These are phyloP conservation scores for Geotrichum aggregatum DNA, from an alignment of 1,139 yeast species.

Conservation along the genomic window DNA sequence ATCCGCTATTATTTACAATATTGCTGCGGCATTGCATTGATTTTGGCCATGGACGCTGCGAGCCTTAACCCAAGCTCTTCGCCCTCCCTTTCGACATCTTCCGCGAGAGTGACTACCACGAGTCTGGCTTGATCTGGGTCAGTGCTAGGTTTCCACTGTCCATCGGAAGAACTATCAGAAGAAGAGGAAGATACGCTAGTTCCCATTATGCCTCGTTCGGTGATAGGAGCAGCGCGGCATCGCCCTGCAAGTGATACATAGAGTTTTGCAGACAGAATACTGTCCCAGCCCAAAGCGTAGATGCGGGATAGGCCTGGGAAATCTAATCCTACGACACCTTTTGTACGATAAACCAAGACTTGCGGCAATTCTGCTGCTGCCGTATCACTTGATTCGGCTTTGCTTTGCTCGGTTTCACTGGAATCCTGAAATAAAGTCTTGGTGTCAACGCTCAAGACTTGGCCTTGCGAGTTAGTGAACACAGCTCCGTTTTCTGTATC, in stretches of 20 bases:
- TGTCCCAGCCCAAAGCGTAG: slow-evolving; percentile 24
- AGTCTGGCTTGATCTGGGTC: slow-evolving; percentile 13
- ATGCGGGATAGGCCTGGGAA: slow-evolving; percentile 23
- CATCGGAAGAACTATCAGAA: not conserved
- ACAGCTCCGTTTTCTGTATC: slow-evolving; percentile 8
- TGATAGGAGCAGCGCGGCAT: slow-evolving; percentile 12
- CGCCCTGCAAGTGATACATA: slow-evolving; percentile 19
- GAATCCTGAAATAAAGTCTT: slow-evolving; percentile 8
- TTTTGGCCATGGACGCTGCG: slow-evolving; percentile 19
- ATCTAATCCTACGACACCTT: slow-evolving; percentile 20
- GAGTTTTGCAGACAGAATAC: slow-evolving; percentile 16
- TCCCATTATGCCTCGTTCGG: not conserved
- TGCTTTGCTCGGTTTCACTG: too few species aligned
- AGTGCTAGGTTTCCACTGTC: slow-evolving; percentile 2
- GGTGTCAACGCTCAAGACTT: slow-evolving; percentile 4
- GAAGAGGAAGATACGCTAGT: not conserved
- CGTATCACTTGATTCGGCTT: too few species aligned
- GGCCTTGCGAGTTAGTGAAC: not conserved
- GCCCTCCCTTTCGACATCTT: slow-evolving; percentile 5
- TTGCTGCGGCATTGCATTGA: slow-evolving; percentile 9
- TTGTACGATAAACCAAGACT: slow-evolving; percentile 16
- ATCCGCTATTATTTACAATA: not conserved
- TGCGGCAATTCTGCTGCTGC: slow-evolving; percentile 13
- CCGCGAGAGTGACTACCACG: slow-evolving; percentile 18
- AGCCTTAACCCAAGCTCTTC: slow-evolving; percentile 12